Conservation (phyloP, 2,329 filamentous ascomycete genomes). For the Nigrospora osmanthi region DNA sequence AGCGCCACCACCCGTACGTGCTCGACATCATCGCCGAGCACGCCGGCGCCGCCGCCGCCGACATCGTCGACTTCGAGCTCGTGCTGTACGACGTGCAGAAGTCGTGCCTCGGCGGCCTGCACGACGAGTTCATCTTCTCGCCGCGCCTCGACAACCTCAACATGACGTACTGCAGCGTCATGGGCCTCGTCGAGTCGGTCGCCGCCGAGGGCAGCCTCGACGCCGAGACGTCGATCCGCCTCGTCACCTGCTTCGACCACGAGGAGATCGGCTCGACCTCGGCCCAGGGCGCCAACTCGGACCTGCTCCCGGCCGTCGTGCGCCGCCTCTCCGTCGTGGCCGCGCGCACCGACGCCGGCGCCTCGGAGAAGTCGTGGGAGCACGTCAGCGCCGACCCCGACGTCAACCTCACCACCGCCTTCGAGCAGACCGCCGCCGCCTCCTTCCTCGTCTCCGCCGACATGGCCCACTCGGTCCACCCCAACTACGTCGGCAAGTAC, state of each 20-base stretch:
- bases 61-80: slow-evolving; percentile 89
- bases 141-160: slow-evolving; percentile 92
- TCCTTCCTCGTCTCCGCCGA: slow-evolving; percentile 95
- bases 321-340: slow-evolving; percentile 79
- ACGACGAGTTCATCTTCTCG: slow-evolving; percentile 93
- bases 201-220: slow-evolving; percentile 53
- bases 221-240: slow-evolving; percentile 71
- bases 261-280: slow-evolving; percentile 93
- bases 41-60: slow-evolving; percentile 59
- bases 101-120: slow-evolving; percentile 78
- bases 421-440: slow-evolving; percentile 83
- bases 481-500: slow-evolving; percentile 90
- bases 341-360: slow-evolving; percentile 36
- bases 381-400: slow-evolving; percentile 43
- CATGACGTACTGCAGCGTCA: slow-evolving; percentile 90
- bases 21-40: slow-evolving; percentile 79
- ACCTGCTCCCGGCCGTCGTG: slow-evolving; percentile 79
- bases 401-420: slow-evolving; percentile 66
- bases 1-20: slow-evolving; percentile 84
- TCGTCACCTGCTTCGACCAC: slow-evolving; percentile 95
- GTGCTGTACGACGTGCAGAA: slow-evolving; percentile 96
- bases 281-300: slow-evolving; percentile 89
- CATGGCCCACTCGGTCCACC: slow-evolving; percentile 95
- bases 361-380: slow-evolving; percentile 59
- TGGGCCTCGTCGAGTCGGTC: slow-evolving; percentile 77